Conservation (phyloP, 345 rosid genomes). For the Xanthoceras sorbifolium region DNA sequence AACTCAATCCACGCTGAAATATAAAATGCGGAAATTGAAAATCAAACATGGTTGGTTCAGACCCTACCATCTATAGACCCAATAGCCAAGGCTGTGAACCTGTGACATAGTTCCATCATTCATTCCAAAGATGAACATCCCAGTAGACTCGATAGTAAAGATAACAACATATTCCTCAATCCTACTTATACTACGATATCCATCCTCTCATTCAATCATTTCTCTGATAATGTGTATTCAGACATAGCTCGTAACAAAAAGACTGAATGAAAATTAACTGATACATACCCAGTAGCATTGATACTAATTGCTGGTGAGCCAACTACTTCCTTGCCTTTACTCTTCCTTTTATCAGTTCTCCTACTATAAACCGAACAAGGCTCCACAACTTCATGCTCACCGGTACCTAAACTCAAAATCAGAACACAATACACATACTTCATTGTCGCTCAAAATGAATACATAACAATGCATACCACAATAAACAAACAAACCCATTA, state of each 20-base stretch:
- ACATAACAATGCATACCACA: background rate
- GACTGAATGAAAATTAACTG: background rate
- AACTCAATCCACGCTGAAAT: background rate
- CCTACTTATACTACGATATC: background rate
- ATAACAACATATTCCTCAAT: background rate
- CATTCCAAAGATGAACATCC: background rate
- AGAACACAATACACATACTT: background rate
- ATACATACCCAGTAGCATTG: slow-evolving; percentile 33
- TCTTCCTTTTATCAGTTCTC: slow-evolving; percentile 39
- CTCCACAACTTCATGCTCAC: slow-evolving; percentile 26
- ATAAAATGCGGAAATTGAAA: background rate
- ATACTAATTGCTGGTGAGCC: slow-evolving; percentile 31
- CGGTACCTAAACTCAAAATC: slow-evolving; percentile 26
- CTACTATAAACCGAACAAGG: slow-evolving; percentile 44
- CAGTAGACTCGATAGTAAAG: background rate
- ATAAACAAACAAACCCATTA: background rate
- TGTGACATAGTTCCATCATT: background rate
- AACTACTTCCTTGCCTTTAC: slow-evolving; percentile 37
- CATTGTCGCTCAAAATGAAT: background rate
- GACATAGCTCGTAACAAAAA: background rate
- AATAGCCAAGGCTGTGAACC: background rate
- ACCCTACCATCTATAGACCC: background rate
- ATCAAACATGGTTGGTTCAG: background rate
- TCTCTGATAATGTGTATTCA: background rate
- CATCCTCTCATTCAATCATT: background rate